Percentiles rank a stretch among this genome's conserved stretches.
phyloP scores from a whole-genome alignment of 2,329 filamentous ascomycete genomes.

The Lasiodiplodia sp. region DNA sequence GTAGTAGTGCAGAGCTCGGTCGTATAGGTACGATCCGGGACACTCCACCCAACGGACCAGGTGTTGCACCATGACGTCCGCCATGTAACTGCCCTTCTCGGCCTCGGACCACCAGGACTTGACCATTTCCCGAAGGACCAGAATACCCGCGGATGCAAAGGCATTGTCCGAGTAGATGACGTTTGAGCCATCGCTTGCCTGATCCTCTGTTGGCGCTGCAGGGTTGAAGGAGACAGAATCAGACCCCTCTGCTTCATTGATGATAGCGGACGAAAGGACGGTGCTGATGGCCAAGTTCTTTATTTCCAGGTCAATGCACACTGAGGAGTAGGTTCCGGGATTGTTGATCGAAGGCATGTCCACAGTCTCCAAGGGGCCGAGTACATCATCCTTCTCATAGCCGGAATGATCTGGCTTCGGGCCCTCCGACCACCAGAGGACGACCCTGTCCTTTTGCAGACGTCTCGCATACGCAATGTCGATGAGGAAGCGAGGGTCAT shows the following conservation, averaged over 20 bases:
- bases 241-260: slow-evolving; percentile 93
- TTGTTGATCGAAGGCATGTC: slow-evolving; percentile 94
- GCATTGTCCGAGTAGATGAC: slow-evolving; percentile 85
- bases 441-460: slow-evolving; percentile 88
- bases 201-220: slow-evolving; percentile 67
- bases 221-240: slow-evolving; percentile 88
- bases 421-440: slow-evolving; percentile 94
- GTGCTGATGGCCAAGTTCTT: slow-evolving; percentile 98
- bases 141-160: slow-evolving; percentile 89
- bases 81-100: slow-evolving; percentile 88
- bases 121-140: slow-evolving; percentile 96
- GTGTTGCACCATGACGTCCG: slow-evolving; percentile 96
- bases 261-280: slow-evolving; percentile 91
- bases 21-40: slow-evolving; percentile 92
- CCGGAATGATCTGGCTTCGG: slow-evolving; percentile 93
- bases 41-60: slow-evolving; percentile 97
- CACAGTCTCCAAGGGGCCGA: slow-evolving; percentile 82
- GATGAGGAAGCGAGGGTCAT: slow-evolving; percentile 93
- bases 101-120: slow-evolving; percentile 98
- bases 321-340: slow-evolving; percentile 90
- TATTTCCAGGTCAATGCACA: slow-evolving; percentile 94
- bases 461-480: slow-evolving; percentile 93
- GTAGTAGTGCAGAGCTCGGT: slow-evolving; percentile 92
- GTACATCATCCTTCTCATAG: slow-evolving; percentile 90
- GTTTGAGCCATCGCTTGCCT: slow-evolving; percentile 67